Evolutionary conservation across 495 filamentous ascomycete species (phyloP).

Genomic region (Wilcoxina mikolae): DNA sequence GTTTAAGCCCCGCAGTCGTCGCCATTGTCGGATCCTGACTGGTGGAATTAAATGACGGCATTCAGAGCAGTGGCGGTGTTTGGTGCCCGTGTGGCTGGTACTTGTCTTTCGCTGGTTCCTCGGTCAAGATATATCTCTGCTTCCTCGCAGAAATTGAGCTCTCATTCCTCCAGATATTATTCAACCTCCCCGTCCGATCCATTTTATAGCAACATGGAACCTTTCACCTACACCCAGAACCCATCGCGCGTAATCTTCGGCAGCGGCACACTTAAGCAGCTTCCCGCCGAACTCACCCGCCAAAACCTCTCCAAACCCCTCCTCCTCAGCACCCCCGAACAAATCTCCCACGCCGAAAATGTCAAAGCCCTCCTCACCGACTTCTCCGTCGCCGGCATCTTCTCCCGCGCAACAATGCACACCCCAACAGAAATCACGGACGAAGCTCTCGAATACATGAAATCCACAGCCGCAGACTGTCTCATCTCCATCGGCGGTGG

Average conservation of each 20-base stretch:
- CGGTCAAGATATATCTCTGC: not conserved
- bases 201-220: constrained; percentile 34
- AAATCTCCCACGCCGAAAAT: constrained; percentile 38
- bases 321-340: constrained; percentile 45
- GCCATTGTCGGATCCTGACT: not conserved
- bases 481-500: constrained; percentile 49
- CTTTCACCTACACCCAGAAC: constrained; percentile 47
- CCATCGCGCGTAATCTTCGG: constrained; percentile 50
- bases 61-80: not conserved
- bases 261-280: constrained; percentile 43
- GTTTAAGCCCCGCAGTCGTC: not conserved
- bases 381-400: constrained; percentile 41
- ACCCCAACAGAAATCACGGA: constrained; percentile 50
- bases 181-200: constrained; percentile 53
- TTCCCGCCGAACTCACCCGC: constrained; percentile 44
- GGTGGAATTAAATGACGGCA: constrained; percentile 1
- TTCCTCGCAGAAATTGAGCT: constrained; percentile 37
- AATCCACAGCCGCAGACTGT: constrained; percentile 36
- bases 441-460: constrained; percentile 42
- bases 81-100: not conserved
- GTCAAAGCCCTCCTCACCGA: constrained; percentile 21
- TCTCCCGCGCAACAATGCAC: constrained; percentile 53
- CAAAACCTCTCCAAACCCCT: constrained; percentile 41
- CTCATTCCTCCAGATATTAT: constrained; percentile 70
- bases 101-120: not conserved